A percentile compares a stretch with the other conserved stretches of the same genome.
These are phyloP conservation scores for Neurospora discreta DNA, from an alignment of 495 filamentous ascomycete species.

Conservation along the genomic window DNA sequence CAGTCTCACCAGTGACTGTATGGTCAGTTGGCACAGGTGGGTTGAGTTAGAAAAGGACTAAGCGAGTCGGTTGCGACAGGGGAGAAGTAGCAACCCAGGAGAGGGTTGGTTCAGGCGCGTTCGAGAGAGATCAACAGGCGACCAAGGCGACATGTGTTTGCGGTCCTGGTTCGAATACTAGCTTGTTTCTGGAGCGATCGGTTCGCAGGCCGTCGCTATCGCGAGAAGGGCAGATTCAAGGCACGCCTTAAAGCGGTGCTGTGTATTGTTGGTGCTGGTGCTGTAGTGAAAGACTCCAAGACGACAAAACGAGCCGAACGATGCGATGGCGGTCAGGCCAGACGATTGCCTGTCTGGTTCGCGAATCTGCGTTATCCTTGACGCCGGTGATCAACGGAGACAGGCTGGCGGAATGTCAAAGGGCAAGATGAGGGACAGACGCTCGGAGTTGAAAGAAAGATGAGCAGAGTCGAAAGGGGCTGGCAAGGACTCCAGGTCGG, in stretches of 20 bases:
- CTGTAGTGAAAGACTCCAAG: neutral
- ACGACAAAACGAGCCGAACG: neutral
- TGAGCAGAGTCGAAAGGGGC: neutral
- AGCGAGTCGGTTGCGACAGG: neutral
- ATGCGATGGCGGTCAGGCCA: neutral
- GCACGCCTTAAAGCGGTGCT: neutral
- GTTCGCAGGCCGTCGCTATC: neutral
- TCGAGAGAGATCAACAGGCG: conserved; percentile 5
- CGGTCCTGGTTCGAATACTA: neutral
- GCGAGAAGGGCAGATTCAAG: neutral
- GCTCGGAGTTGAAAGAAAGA: neutral
- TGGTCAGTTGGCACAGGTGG: neutral
- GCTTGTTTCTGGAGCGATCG: neutral
- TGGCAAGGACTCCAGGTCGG: neutral
- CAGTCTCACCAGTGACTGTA: neutral
- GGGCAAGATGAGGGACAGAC: neutral
- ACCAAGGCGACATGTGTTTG: conserved; percentile 11
- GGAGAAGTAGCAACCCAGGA: neutral
- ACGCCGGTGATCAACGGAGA: neutral
- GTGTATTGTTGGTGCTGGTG: neutral
- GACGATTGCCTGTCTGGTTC: neutral
- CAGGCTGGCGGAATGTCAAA: neutral
- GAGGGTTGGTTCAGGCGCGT: conserved; percentile 11
- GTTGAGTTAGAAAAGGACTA: neutral
- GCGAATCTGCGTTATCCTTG: neutral